Conservation (phyloP, 106 monocot species). For the Platanthera zijinensis region DNA sequence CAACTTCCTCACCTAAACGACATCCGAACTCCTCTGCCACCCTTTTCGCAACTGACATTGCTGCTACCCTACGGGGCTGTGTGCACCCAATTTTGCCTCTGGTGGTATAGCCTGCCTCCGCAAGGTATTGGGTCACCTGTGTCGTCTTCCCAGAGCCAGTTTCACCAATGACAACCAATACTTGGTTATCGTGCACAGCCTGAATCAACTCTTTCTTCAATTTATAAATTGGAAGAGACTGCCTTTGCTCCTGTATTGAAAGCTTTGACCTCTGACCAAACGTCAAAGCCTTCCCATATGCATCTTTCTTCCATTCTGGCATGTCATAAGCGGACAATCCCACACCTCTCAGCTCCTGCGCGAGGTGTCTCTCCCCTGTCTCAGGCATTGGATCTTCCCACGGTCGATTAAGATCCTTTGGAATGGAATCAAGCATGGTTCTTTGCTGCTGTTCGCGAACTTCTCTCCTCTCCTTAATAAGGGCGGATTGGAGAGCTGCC, state of each 20-base stretch:
- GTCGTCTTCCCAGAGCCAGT: constrained; percentile 96
- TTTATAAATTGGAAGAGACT: constrained; percentile 87
- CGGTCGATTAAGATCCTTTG: constrained; percentile 90
- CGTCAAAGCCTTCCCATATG: constrained; percentile 84
- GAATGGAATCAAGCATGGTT: constrained; percentile 91
- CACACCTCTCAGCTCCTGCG: constrained; percentile 87
- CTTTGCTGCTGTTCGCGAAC: constrained; percentile 89
- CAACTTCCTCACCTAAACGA: constrained; percentile 84
- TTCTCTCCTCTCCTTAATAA: constrained; percentile 91
- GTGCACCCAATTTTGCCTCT: constrained; percentile 92
- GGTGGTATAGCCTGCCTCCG: constrained; percentile 88
- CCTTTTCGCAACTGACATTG: constrained; percentile 95
- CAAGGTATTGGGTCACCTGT: constrained; percentile 90
- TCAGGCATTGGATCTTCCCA: constrained; percentile 99
- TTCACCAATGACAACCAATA: constrained; percentile 89
- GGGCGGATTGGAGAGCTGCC: constrained; percentile 83
- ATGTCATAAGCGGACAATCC: constrained; percentile 93
- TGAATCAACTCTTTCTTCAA: constrained; percentile 89
- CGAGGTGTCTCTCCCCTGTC: constrained; percentile 87
- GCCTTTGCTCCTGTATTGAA: constrained; percentile 86
- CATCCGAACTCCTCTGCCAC: constrained; percentile 97
- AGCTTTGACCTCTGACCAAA: constrained; percentile 90
- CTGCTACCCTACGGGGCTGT: constrained; percentile 88
- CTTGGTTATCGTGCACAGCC: constrained; percentile 88
- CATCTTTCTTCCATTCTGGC: constrained; percentile 99